phyloP scores from a whole-genome alignment of 2,329 filamentous ascomycete genomes.

The Grosmannia serpens region DNA sequence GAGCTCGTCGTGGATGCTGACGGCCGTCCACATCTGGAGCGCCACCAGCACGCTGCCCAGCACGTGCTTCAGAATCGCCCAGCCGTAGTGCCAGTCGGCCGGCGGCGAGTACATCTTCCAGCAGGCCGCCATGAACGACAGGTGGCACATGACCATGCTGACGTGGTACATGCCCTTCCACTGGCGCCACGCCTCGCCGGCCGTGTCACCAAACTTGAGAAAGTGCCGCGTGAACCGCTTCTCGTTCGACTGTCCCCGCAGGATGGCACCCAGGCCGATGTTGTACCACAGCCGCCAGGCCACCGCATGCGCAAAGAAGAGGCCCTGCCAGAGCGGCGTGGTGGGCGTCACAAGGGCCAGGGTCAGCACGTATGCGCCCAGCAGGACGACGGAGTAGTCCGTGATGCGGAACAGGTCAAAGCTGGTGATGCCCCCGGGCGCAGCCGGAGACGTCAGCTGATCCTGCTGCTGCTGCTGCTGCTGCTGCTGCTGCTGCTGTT shows the following conservation, averaged over 20 bases:
- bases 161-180: constrained; percentile 96
- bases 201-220: constrained; percentile 86
- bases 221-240: constrained; percentile 98
- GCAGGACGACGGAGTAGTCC: constrained; percentile 67
- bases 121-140: constrained; percentile 77
- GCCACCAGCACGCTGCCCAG: constrained; percentile 69
- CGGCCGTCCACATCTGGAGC: constrained; percentile 83
- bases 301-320: constrained; percentile 73
- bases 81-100: constrained; percentile 74
- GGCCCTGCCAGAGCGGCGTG: constrained; percentile 59
- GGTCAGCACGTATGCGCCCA: constrained; percentile 63
- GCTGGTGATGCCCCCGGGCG: constrained; percentile 58
- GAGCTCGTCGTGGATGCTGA: constrained; percentile 88
- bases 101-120: constrained; percentile 97
- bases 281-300: constrained; percentile 88
- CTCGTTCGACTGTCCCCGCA: constrained; percentile 74
- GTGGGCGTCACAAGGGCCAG: constrained; percentile 68
- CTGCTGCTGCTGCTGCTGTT: neutral
- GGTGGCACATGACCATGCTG: constrained; percentile 81
- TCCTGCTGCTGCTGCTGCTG: constrained; percentile 10
- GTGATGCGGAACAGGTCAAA: constrained; percentile 81
- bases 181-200: constrained; percentile 87
- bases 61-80: constrained; percentile 77
- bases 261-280: constrained; percentile 72
- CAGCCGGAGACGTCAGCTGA: neutral